These are phyloP conservation scores for Cephalotrichum gorgonifer DNA, from an alignment of 2,329 filamentous ascomycete genomes.

Conservation along the genomic window DNA sequence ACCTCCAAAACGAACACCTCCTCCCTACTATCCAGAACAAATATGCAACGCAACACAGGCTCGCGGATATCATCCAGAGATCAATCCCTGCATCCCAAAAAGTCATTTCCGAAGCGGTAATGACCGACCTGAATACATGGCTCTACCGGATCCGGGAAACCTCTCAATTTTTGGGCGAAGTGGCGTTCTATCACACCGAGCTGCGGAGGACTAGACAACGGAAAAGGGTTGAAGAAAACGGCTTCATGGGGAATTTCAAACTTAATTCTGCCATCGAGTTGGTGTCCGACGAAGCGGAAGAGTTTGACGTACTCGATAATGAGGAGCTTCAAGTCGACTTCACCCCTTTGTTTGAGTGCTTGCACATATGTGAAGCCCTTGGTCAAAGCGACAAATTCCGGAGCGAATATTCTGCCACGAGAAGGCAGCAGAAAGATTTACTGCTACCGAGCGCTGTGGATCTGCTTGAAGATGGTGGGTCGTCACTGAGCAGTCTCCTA, in stretches of 20 bases:
- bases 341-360: slow-evolving; percentile 82
- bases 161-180: slow-evolving; percentile 89
- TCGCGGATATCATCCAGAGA: slow-evolving; percentile 91
- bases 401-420: slow-evolving; percentile 81
- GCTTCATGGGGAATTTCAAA: slow-evolving; percentile 72
- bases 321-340: slow-evolving; percentile 94
- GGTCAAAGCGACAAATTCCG: slow-evolving; percentile 88
- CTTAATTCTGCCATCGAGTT: slow-evolving; percentile 93
- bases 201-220: slow-evolving; percentile 74
- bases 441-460: slow-evolving; percentile 68
- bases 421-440: slow-evolving; percentile 84
- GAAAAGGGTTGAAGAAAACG: slow-evolving; percentile 66
- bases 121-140: slow-evolving; percentile 96
- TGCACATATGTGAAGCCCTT: slow-evolving; percentile 93
- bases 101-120: slow-evolving; percentile 90
- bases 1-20: slow-evolving; percentile 91
- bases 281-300: slow-evolving; percentile 88
- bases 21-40: slow-evolving; percentile 62
- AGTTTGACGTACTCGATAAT: slow-evolving; percentile 91
- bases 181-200: slow-evolving; percentile 94
- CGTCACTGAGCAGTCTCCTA: slow-evolving; percentile 76
- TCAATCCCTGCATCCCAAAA: slow-evolving; percentile 90
- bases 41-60: slow-evolving; percentile 87
- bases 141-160: slow-evolving; percentile 90
- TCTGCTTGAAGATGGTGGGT: slow-evolving; percentile 71